A percentile compares a stretch with the other conserved stretches of the same genome.
Conservation (phyloP, 306 rosid genomes). For the Cucurbita ficifolia region DNA sequence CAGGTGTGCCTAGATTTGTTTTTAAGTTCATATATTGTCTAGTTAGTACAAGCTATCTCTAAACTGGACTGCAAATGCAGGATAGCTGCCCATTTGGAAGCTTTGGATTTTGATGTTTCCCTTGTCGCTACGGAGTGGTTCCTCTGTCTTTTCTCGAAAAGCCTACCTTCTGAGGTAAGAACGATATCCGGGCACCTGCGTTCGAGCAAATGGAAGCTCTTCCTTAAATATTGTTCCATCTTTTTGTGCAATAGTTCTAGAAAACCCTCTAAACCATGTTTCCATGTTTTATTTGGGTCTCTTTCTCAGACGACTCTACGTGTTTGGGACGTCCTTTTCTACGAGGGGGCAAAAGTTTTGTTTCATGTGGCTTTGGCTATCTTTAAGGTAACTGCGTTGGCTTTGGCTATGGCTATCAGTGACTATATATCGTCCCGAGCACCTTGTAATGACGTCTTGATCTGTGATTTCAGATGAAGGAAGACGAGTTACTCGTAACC, state of each 20-base stretch:
- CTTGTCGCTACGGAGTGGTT: constrained; percentile 99
- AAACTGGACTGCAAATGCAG: constrained; percentile 30
- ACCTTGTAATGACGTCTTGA: neutral
- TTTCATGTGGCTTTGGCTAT: constrained; percentile 88
- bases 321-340: constrained; percentile 96
- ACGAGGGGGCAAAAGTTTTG: constrained; percentile 86
- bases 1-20: constrained; percentile 45
- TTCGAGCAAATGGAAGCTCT: neutral
- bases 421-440: neutral
- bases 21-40: neutral
- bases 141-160: constrained; percentile 85
- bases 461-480: constrained; percentile 69
- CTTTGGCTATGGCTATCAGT: neutral
- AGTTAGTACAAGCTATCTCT: neutral
- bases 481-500: constrained; percentile 56
- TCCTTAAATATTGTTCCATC: neutral
- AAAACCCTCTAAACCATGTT: constrained; percentile 3
- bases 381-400: constrained; percentile 48
- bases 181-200: neutral
- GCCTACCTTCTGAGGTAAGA: constrained; percentile 89
- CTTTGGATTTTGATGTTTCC: constrained; percentile 83
- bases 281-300: constrained; percentile 1
- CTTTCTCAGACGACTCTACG: constrained; percentile 62
- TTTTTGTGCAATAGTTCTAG: neutral
- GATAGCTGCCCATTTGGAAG: constrained; percentile 72